These are phyloP conservation scores for Globisporangium orthogonon DNA, from an alignment of 352 stramenopile species.

Conservation along the genomic window DNA sequence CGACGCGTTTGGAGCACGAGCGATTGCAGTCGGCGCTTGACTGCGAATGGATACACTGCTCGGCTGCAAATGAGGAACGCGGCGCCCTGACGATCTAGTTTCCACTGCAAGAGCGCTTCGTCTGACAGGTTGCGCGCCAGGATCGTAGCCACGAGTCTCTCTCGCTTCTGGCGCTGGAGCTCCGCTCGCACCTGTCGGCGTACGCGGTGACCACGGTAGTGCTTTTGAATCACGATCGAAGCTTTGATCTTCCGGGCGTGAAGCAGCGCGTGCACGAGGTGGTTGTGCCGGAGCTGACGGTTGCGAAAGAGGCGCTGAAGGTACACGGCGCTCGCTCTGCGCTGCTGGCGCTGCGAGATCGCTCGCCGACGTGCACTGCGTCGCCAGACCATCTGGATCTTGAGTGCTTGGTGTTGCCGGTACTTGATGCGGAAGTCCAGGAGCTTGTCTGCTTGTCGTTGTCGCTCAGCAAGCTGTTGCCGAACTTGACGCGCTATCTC, in stretches of 20 bases:
- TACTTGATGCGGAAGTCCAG: slow-evolving; percentile 34
- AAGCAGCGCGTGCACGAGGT: slow-evolving; percentile 27
- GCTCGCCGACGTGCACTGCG: slow-evolving; percentile 19
- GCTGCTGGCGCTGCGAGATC: slow-evolving; percentile 17
- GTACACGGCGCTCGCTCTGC: slow-evolving; percentile 18
- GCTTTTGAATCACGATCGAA: slow-evolving; percentile 32
- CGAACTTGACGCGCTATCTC: slow-evolving; percentile 20
- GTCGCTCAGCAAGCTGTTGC: slow-evolving; percentile 16
- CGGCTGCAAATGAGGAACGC: slow-evolving; percentile 34
- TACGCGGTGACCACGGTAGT: slow-evolving; percentile 27
- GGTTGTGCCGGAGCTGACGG: slow-evolving; percentile 28
- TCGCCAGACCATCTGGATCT: slow-evolving; percentile 46
- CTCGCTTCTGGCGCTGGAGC: slow-evolving; percentile 14
- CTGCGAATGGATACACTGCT: slow-evolving; percentile 34
- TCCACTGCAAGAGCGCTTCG: slow-evolving; percentile 31
- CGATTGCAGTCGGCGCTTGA: slow-evolving; percentile 25
- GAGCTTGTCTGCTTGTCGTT: slow-evolving; percentile 26
- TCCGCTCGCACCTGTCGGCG: slow-evolving; percentile 13
- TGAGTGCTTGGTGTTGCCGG: slow-evolving; percentile 32
- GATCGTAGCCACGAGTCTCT: slow-evolving; percentile 23
- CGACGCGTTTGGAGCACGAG: slow-evolving; percentile 18
- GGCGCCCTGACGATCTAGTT: slow-evolving; percentile 38
- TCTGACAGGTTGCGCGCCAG: slow-evolving; percentile 34
- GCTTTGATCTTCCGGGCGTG: slow-evolving; percentile 26
- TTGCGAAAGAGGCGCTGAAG: slow-evolving; percentile 35